phyloP scores from a whole-genome alignment of 2,329 filamentous ascomycete genomes.

The Fusarium transvaalense region DNA sequence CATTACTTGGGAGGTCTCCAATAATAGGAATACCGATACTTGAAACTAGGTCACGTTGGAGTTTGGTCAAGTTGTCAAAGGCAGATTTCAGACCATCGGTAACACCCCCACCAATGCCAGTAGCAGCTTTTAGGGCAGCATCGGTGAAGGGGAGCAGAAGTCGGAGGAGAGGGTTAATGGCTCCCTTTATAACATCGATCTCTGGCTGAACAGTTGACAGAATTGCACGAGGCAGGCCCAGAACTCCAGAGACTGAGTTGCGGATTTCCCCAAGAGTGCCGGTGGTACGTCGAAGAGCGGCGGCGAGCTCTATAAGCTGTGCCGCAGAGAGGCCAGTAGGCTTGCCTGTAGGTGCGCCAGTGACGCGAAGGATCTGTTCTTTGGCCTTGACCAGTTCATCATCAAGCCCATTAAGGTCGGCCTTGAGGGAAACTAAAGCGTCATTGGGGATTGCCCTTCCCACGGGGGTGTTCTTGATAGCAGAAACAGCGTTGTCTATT shows the following conservation, averaged over 20 bases:
- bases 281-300: background rate
- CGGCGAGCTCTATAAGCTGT: constrained; percentile 11
- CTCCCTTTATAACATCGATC: background rate
- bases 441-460: background rate
- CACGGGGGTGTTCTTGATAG: background rate
- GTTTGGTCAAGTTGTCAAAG: background rate
- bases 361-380: constrained; percentile 11
- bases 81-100: constrained; percentile 9
- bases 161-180: constrained; percentile 14
- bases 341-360: constrained; percentile 23
- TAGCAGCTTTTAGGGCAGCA: background rate
- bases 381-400: constrained; percentile 3
- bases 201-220: constrained; percentile 7
- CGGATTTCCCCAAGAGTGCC: background rate
- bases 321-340: background rate
- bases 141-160: constrained; percentile 3
- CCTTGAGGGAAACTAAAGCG: background rate
- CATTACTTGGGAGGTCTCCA: background rate
- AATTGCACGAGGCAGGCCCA: constrained; percentile 5
- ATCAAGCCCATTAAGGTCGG: constrained; percentile 12
- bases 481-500: background rate
- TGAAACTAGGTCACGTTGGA: accelerated
- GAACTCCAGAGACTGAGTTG: background rate
- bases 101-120: background rate
- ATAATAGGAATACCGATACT: background rate